Evolutionary conservation across 768 basidiomycete genomes (phyloP), one percentile per base, ranked within the genome.

Genomic region (Pisolithus tinctorius): DNA sequence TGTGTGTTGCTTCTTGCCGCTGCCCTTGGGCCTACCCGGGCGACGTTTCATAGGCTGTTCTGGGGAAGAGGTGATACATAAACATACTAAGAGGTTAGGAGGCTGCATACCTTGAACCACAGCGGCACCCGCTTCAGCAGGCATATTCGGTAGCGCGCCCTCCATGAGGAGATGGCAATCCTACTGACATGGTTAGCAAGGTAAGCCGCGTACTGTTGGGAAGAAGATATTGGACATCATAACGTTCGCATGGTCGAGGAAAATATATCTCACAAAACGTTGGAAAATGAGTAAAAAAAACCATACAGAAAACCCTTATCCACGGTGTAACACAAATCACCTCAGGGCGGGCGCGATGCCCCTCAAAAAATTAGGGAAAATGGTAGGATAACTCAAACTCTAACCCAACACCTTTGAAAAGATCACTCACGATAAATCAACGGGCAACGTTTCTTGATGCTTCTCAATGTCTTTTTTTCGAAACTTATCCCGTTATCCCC

Each of bases 1-100:
- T 2, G 72, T 60, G 2, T 74, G 55, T 23, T 72, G 71, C 63
- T 89, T 90, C 71, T 86, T 87, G 11, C 83, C 85, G 60, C 84
- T 88, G 34, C 87, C 88, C 62, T 87, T 88, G 5, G 88, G 88
- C 30, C 88, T 74, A 2, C 87, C 88, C 10, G 86, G 85, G 16
- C 79, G 78, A 40, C 88, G 82, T 64, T 88, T 88, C 20, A 68
- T 66, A 1, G 77, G 73, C 9, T 66, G 52, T 60, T 60, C 42
- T 25, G 39, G 36, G 20, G 5, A 20, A n/a, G 26, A 40, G 57
- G 53, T 63, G 55, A 44, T 23, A 9, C 13, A 49, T 41, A 37
- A 34, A 26, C 9, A 31, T n/a, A 40, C 47, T 5, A 17, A 20
- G 31, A 17, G 16, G 25, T 34, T 17, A 50, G 53, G 16, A 26